phyloP scores from a whole-genome alignment of 31 red algal species.

The Odonthalia washingtoniensis region DNA sequence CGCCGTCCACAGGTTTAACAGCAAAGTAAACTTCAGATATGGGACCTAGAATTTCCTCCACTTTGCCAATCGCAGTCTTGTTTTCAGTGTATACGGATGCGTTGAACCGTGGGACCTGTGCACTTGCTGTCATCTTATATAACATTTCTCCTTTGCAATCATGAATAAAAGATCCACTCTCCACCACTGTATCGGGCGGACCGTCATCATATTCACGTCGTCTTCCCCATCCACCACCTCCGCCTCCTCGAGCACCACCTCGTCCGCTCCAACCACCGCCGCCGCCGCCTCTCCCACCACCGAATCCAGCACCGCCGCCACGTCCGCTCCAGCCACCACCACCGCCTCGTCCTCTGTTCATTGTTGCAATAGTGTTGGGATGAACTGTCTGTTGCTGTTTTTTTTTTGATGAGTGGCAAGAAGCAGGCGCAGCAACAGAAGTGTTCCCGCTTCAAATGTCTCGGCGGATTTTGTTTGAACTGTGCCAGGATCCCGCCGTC shows the following conservation, averaged over 20 bases:
- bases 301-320: conserved; percentile 28
- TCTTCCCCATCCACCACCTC: conserved; percentile 35
- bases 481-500: no score
- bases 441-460: no score
- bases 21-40: conserved; percentile 92
- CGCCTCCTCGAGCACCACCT: conserved; percentile 51
- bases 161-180: conserved; percentile 85
- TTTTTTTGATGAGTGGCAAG: no score
- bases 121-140: conserved; percentile 73
- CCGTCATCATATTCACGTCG: conserved; percentile 64
- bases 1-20: conserved; percentile 89
- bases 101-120: conserved; percentile 95
- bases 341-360: conserved; percentile 46
- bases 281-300: conserved; percentile 44
- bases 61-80: conserved; percentile 93
- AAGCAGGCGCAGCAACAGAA: no score
- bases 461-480: no score
- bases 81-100: conserved; percentile 95
- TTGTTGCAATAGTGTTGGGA: no score
- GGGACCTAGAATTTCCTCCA: conserved; percentile 98
- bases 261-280: conserved; percentile 63
- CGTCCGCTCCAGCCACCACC: conserved; percentile 12
- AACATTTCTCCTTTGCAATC: conserved; percentile 96
- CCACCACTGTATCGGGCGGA: conserved; percentile 80
- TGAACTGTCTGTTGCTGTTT: no score